These are phyloP conservation scores for Santalum album DNA, from an alignment of 164 flowering plant species.

Conservation along the genomic window DNA sequence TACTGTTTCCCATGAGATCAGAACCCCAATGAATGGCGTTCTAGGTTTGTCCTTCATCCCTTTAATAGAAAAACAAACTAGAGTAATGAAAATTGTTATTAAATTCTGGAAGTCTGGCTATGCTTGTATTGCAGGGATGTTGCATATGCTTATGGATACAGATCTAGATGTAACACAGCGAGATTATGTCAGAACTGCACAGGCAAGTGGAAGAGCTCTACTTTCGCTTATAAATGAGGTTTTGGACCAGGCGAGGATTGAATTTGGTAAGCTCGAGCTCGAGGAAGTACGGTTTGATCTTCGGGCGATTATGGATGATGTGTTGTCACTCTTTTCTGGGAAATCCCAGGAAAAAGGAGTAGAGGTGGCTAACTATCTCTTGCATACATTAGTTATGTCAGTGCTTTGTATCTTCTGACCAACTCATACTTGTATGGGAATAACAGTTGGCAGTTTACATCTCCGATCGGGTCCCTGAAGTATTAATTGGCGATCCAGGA, in stretches of 20 bases:
- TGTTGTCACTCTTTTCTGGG: slow-evolving; percentile 85
- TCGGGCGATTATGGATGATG: slow-evolving; percentile 79
- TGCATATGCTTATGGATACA: slow-evolving; percentile 94
- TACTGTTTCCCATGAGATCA: slow-evolving; percentile 95
- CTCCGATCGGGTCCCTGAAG: slow-evolving; percentile 75
- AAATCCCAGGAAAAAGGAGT: slow-evolving; percentile 86
- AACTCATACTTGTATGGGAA: slow-evolving; percentile 9
- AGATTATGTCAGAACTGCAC: slow-evolving; percentile 88
- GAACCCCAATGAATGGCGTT: slow-evolving; percentile 99
- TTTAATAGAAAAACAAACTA: not conserved
- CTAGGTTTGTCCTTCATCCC: slow-evolving; percentile 45
- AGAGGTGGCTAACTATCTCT: slow-evolving; percentile 41
- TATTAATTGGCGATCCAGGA: slow-evolving; percentile 85
- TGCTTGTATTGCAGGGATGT: slow-evolving; percentile 55
- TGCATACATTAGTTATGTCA: not conserved
- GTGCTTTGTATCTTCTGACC: too few relatives aligned
- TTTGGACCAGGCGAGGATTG: slow-evolving; percentile 93
- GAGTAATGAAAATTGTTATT: not conserved
- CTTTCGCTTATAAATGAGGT: slow-evolving; percentile 88
- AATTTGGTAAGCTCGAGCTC: slow-evolving; percentile 94
- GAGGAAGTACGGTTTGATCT: slow-evolving; percentile 73
- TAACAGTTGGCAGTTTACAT: slow-evolving; percentile 77
- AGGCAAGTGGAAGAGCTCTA: slow-evolving; percentile 85
- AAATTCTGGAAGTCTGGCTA: not conserved
- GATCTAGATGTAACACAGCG: slow-evolving; percentile 79